Evolutionary conservation across 2,329 filamentous ascomycete genomes (phyloP).

Genomic region (Hyphodiscus sp.): DNA sequence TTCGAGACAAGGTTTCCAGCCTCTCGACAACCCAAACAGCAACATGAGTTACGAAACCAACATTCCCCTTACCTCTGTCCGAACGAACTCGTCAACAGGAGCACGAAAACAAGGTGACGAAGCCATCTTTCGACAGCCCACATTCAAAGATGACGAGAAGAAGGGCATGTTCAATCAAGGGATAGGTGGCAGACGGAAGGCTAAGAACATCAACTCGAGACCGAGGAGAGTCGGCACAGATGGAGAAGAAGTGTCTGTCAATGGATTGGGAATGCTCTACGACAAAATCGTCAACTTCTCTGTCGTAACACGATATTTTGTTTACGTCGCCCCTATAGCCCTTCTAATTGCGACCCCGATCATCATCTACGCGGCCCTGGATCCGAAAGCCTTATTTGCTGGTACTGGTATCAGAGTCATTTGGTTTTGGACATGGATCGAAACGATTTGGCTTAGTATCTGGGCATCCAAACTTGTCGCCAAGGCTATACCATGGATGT

Average conservation of each 20-base stretch:
- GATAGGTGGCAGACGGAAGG: slow-evolving; percentile 40
- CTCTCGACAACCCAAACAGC: slow-evolving; percentile 6
- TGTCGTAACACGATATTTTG: slow-evolving; percentile 57
- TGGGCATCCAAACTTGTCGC: slow-evolving; percentile 63
- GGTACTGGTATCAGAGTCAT: slow-evolving; percentile 45
- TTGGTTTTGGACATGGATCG: slow-evolving; percentile 61
- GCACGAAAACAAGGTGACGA: slow-evolving; percentile 41
- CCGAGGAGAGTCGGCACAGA: slow-evolving; percentile 39
- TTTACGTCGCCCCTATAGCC: slow-evolving; percentile 61
- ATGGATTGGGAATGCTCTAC: slow-evolving; percentile 60
- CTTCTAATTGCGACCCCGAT: slow-evolving; percentile 56
- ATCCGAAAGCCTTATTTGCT: slow-evolving; percentile 20
- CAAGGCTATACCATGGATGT: slow-evolving; percentile 51
- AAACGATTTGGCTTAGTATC: slow-evolving; percentile 59
- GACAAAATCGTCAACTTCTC: slow-evolving; percentile 58
- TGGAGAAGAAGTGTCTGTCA: slow-evolving; percentile 50
- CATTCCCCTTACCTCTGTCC: slow-evolving; percentile 51
- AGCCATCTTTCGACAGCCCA: slow-evolving; percentile 15
- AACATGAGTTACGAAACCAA: slow-evolving; percentile 28
- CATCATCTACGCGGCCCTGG: slow-evolving; percentile 36
- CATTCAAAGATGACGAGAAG: slow-evolving; percentile 24
- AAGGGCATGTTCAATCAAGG: slow-evolving; percentile 17
- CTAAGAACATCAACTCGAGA: slow-evolving; percentile 34
- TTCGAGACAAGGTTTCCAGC: slow-evolving; percentile 24
- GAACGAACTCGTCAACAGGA: slow-evolving; percentile 50